Conservation (phyloP, 768 basidiomycete genomes). For the Lentinula aciculospora region DNA sequence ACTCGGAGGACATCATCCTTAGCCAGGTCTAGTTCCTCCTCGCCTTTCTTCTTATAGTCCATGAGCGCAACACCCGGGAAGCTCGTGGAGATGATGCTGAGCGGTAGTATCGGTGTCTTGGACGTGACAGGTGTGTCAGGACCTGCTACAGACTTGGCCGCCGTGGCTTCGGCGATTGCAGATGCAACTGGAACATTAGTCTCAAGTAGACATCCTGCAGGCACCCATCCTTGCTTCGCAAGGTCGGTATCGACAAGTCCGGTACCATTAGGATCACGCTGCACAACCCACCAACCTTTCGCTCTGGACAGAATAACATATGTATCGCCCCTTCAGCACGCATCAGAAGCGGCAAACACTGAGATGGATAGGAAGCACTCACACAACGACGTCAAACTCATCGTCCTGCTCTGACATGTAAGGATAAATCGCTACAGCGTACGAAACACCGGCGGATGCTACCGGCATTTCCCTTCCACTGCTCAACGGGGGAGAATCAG, state of each 20-base stretch:
- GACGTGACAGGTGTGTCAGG: constrained; percentile 32
- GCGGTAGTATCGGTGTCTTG: constrained; percentile 77
- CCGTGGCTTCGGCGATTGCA: constrained; percentile 78
- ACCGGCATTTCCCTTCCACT: constrained; percentile 34
- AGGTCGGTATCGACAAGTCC: constrained; percentile 75
- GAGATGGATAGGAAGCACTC: constrained; percentile 26
- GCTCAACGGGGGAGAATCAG: constrained; percentile 5
- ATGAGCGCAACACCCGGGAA: constrained; percentile 95
- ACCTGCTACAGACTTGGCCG: constrained; percentile 38
- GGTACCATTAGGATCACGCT: constrained; percentile 83
- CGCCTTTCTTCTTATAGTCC: constrained; percentile 93
- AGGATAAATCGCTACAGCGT: constrained; percentile 97
- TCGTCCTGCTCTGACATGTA: constrained; percentile 99
- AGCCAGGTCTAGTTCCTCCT: constrained; percentile 83
- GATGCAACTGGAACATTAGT: constrained; percentile 87
- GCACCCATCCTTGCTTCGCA: constrained; percentile 92
- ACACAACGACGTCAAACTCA: constrained; percentile 98
- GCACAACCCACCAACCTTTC: constrained; percentile 99
- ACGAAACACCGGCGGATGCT: constrained; percentile 62
- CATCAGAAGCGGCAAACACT: not conserved
- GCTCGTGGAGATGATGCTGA: constrained; percentile 93
- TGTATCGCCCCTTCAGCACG: constrained; percentile 67
- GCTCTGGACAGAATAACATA: constrained; percentile 90
- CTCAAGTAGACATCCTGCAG: constrained; percentile 93
- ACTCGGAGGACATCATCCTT: constrained; percentile 90